Conservation (phyloP, 805 yeast genomes). For the Yarrowia osloensis region DNA sequence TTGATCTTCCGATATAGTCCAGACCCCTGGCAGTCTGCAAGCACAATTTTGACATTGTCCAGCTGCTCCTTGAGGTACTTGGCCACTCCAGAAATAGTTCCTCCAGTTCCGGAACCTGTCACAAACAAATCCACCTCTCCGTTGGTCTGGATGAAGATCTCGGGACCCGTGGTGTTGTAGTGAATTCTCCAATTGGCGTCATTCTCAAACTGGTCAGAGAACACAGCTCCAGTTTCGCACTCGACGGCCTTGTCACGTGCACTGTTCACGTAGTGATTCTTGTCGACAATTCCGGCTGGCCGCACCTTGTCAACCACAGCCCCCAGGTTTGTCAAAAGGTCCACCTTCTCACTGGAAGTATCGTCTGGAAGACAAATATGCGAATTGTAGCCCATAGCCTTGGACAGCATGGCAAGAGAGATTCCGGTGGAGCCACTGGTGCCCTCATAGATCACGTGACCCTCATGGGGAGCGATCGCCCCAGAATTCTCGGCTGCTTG, state of each 20-base stretch:
- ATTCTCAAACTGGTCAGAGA: conserved; percentile 95
- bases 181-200: conserved; percentile 88
- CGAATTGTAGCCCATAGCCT: conserved; percentile 83
- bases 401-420: conserved; percentile 85
- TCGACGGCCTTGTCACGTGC: conserved; percentile 51
- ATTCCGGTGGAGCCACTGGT: conserved; percentile 98
- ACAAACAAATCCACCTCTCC: conserved; percentile 72
- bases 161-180: conserved; percentile 86
- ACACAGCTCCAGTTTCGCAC: conserved; percentile 46
- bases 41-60: conserved; percentile 51
- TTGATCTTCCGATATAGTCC: conserved; percentile 85
- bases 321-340: conserved; percentile 70
- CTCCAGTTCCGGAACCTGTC: conserved; percentile 95
- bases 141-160: conserved; percentile 71
- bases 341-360: conserved; percentile 80
- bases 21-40: conserved; percentile 96
- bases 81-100: conserved; percentile 93
- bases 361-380: conserved; percentile 96
- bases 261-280: conserved; percentile 86
- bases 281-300: conserved; percentile 95
- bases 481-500: conserved; percentile 65
- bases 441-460: conserved; percentile 86
- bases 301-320: conserved; percentile 82
- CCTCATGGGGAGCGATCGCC: conserved; percentile 56
- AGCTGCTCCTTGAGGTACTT: conserved; percentile 61